Evolutionary conservation across 2,329 filamentous ascomycete species (phyloP), one percentile per base, ranked within the genome.

Genomic region (Dactylellina drechsleri): DNA sequence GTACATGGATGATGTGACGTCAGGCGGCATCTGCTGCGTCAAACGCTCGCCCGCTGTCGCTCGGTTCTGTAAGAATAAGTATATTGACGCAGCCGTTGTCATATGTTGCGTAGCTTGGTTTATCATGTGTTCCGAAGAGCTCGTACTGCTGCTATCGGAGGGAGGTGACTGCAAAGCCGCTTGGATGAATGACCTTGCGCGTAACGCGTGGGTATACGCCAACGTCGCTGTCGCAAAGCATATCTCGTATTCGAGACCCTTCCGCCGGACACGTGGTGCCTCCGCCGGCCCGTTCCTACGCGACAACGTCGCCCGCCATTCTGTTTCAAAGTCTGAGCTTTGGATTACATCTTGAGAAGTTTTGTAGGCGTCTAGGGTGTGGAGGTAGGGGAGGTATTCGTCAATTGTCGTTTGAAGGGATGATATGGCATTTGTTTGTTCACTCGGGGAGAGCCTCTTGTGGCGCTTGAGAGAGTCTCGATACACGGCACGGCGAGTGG

Each of bases 381-480:
- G 85, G 0, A 97, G 86, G 79, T 94, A 96, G 0, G 93, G 92
- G 8, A 97, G 84, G 80, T 98, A 99, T 73, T 86, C 86, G 71
- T 90, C 89, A 10, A 97, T 81, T 45, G 88, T 87, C 40, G 89
- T 86, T 65, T 92, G 85, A 43, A 98, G 85, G 4, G 87, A 86
- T 23, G 88, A 85, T 4, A 99, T 86, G 80, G 92, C 89, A 20
- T 89, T 85, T 4, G 88, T 84, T 81, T 92, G 91, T 23, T 91
- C 89, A 8, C 87, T 81, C 7, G 90, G 85, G 4, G 74, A 49
- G n/a, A 97, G 87, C 61, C 92, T 89, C 82, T 97, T 98, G 85
- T 97, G 90, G 79, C 89, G 89, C 83, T 98, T 98, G 74, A 99
- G 86, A 1, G 89, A 87, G 82, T 94, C 89, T 79, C 92, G 89